These are phyloP conservation scores for Arthrobotrys megalospora DNA, from an alignment of 2,329 filamentous ascomycete genomes.

Conservation along the genomic window DNA sequence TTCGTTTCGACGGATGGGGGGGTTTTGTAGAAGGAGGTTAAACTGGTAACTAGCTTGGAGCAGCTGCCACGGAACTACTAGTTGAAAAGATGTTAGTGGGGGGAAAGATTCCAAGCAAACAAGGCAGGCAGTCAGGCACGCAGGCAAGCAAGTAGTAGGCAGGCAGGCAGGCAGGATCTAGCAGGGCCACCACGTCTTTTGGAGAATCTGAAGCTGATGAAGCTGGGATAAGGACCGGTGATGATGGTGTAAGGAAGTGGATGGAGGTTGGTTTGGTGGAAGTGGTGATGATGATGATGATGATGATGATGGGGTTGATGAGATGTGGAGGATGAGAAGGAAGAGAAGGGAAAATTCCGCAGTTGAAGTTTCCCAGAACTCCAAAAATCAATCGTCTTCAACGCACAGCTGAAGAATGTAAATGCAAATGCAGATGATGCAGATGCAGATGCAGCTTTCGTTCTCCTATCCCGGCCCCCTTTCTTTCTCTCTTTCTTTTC, in stretches of 20 bases:
- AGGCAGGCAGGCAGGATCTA: not conserved
- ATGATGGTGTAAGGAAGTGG: too few species aligned
- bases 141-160: too few species aligned
- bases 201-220: not conserved
- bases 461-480: too few species aligned
- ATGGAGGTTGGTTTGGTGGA: too few species aligned
- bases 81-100: not conserved
- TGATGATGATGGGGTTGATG: slow-evolving; percentile 4
- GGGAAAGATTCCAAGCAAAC: slow-evolving; percentile 1
- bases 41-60: slow-evolving; percentile 6
- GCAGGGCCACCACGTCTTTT: not conserved
- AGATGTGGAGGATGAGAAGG: not conserved
- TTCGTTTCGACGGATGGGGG: not conserved
- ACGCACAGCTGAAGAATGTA: slow-evolving; percentile 8
- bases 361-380: too few species aligned
- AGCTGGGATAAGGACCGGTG: not conserved
- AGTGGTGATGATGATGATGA: not conserved
- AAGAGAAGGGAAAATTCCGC: not conserved
- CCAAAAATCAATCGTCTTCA: too few species aligned
- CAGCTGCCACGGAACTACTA: not conserved
- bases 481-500: too few species aligned
- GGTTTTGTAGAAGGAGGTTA: slow-evolving; percentile 4
- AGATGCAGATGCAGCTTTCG: too few species aligned
- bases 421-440: too few species aligned
- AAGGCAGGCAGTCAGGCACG: slow-evolving; percentile 8